Conservation (phyloP, 1,139 yeast genomes). For the Hyphopichia wangnamkhiaoensis region DNA sequence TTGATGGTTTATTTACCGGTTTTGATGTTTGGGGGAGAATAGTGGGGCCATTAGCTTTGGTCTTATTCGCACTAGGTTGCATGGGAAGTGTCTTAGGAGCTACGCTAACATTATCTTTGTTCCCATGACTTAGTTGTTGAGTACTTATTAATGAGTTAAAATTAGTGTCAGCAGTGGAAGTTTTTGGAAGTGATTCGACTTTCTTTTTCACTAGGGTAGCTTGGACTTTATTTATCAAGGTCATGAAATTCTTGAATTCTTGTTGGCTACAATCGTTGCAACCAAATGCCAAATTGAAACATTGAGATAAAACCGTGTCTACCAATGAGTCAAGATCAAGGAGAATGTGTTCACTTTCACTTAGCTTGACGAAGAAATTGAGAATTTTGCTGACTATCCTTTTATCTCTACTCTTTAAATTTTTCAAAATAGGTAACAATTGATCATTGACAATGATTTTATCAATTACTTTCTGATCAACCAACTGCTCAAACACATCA, state of each 20-base stretch:
- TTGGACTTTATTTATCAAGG: slow-evolving; percentile 30
- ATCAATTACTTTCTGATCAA: slow-evolving; percentile 64
- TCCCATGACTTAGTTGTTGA: slow-evolving; percentile 32
- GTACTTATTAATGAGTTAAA: slow-evolving; percentile 36
- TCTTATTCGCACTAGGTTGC: slow-evolving; percentile 1
- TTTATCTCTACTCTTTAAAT: slow-evolving; percentile 76
- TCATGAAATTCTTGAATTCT: slow-evolving; percentile 37
- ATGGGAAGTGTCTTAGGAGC: slow-evolving; percentile 19
- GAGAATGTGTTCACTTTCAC: slow-evolving; percentile 37
- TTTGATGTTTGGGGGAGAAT: not conserved
- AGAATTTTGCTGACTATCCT: slow-evolving; percentile 61
- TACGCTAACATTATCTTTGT: slow-evolving; percentile 22
- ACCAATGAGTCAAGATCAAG: slow-evolving; percentile 39
- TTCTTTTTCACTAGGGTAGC: slow-evolving; percentile 28
- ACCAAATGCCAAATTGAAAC: slow-evolving; percentile 40
- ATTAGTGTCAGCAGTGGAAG: slow-evolving; percentile 11
- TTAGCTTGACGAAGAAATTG: slow-evolving; percentile 49
- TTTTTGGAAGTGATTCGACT: slow-evolving; percentile 25
- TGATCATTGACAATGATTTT: slow-evolving; percentile 73
- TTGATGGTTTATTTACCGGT: slow-evolving; percentile 11
- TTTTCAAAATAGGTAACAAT: slow-evolving; percentile 70
- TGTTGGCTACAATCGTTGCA: slow-evolving; percentile 41
- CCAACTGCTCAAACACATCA: slow-evolving; percentile 59
- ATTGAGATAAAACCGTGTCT: slow-evolving; percentile 41
- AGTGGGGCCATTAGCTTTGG: no score